These are phyloP conservation scores for Colletotrichum lindemuthianum DNA, from an alignment of 2,329 filamentous ascomycete species.

Conservation along the genomic window DNA sequence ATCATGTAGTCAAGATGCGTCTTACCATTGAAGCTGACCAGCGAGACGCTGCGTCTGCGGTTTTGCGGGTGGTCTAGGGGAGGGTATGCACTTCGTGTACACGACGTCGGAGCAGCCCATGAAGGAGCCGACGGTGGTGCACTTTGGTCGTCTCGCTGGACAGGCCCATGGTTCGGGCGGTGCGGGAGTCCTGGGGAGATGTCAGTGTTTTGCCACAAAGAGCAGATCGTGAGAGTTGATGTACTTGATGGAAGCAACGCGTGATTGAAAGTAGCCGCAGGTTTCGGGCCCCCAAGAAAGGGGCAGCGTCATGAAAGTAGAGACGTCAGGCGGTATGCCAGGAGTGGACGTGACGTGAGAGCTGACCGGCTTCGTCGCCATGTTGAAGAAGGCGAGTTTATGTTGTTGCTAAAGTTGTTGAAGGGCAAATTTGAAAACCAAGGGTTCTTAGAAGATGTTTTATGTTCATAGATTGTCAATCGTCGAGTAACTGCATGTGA, in stretches of 20 bases:
- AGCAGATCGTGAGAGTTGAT: accelerated
- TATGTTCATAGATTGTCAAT: too few species aligned
- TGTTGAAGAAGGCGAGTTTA: background rate
- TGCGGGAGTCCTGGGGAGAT: background rate
- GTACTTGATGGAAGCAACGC: background rate
- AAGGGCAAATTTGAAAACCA: background rate
- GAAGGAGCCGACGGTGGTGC: conserved; percentile 16
- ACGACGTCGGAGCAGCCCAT: conserved; percentile 7
- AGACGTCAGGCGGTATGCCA: background rate
- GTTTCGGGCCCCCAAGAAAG: background rate
- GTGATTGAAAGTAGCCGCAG: conserved; percentile 9
- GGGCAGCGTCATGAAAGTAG: background rate
- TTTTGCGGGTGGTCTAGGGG: too few species aligned
- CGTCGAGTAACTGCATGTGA: background rate
- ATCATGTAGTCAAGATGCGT: too few species aligned
- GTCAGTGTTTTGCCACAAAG: background rate
- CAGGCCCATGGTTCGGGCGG: background rate
- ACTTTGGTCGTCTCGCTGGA: background rate
- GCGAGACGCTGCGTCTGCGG: too few species aligned
- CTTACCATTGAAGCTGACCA: too few species aligned
- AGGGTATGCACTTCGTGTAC: too few species aligned
- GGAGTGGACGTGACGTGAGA: background rate
- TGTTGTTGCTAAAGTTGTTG: background rate
- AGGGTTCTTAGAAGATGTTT: background rate
- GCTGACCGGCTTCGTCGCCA: background rate